A percentile compares a stretch with the other conserved stretches of the same genome.
Evolutionary conservation across 169 alveolate genomes (phyloP).

Genomic region (Plasmodium gonderi): DNA sequence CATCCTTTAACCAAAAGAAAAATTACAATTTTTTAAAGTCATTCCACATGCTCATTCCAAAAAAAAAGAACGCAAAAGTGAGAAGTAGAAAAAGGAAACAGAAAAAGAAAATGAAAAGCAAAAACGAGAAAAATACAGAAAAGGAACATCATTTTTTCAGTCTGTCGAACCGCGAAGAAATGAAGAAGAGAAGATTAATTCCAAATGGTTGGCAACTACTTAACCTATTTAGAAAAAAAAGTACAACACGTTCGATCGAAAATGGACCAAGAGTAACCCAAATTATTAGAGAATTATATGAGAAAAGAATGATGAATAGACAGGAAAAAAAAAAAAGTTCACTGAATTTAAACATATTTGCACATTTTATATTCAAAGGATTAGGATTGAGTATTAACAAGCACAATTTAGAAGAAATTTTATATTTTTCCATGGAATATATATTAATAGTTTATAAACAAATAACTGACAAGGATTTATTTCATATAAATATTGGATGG

Average conservation of each 20-base stretch:
- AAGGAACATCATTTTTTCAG: neutral
- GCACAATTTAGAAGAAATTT: slow-evolving; percentile 70
- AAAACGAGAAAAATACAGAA: neutral
- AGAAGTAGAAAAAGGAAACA: neutral
- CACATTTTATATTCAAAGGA: slow-evolving; percentile 69
- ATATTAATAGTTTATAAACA: slow-evolving; percentile 53
- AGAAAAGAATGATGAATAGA: slow-evolving; percentile 25
- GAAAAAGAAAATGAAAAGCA: neutral
- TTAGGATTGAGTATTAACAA: slow-evolving; percentile 69
- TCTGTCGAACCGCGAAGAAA: neutral
- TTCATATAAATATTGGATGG: slow-evolving; percentile 72
- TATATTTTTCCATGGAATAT: slow-evolving; percentile 69
- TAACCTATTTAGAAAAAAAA: slow-evolving; percentile 59
- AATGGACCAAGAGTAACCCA: neutral
- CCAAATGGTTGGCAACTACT: slow-evolving; percentile 12
- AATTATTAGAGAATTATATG: slow-evolving; percentile 29
- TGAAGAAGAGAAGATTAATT: neutral
- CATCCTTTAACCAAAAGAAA: slow-evolving; percentile 13
- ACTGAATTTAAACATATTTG: slow-evolving; percentile 51
- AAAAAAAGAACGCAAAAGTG: neutral
- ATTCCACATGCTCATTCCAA: slow-evolving; percentile 5
- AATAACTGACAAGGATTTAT: slow-evolving; percentile 54
- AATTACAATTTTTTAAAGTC: slow-evolving; percentile 23
- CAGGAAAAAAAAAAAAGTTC: slow-evolving; percentile 15
- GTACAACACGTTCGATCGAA: neutral